Conservation (phyloP, 2,329 filamentous ascomycete genomes). For the Fusarium sp. region DNA sequence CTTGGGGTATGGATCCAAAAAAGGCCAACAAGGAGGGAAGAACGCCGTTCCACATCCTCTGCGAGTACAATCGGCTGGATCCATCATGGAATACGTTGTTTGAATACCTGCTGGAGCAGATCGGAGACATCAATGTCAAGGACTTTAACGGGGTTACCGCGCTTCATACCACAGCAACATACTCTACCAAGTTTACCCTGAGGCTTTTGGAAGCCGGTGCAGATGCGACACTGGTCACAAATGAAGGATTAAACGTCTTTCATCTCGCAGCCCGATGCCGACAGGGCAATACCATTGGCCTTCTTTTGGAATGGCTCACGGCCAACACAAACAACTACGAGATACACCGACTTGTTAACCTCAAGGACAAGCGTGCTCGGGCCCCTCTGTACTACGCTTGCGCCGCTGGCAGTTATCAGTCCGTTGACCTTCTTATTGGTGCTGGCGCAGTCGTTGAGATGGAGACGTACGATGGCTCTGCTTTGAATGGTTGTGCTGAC, state of each 20-base stretch:
- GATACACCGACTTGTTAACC: neutral
- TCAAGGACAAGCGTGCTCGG: neutral
- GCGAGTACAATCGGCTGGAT: neutral
- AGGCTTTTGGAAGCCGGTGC: constrained; percentile 54
- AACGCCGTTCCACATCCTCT: neutral
- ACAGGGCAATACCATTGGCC: constrained; percentile 51
- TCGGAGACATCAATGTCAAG: neutral
- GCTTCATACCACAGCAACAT: constrained; percentile 43
- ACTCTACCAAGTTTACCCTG: constrained; percentile 39
- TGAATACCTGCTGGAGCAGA: neutral
- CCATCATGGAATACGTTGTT: neutral
- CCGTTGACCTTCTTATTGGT: constrained; percentile 44
- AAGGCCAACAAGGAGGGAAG: neutral
- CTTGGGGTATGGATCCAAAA: neutral
- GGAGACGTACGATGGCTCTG: constrained; percentile 25
- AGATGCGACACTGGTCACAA: constrained; percentile 47
- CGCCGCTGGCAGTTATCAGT: constrained; percentile 44
- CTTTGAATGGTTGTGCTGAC: neutral
- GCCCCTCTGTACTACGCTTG: constrained; percentile 47
- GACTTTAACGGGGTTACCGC: constrained; percentile 32
- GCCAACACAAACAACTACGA: rapidly evolving
- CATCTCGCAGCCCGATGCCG: constrained; percentile 55
- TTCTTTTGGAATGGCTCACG: constrained; percentile 41
- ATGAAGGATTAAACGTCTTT: constrained; percentile 54
- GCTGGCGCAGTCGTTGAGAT: constrained; percentile 42